phyloP scores from a whole-genome alignment of 345 rosid genomes.

The Lumnitzera racemosa region DNA sequence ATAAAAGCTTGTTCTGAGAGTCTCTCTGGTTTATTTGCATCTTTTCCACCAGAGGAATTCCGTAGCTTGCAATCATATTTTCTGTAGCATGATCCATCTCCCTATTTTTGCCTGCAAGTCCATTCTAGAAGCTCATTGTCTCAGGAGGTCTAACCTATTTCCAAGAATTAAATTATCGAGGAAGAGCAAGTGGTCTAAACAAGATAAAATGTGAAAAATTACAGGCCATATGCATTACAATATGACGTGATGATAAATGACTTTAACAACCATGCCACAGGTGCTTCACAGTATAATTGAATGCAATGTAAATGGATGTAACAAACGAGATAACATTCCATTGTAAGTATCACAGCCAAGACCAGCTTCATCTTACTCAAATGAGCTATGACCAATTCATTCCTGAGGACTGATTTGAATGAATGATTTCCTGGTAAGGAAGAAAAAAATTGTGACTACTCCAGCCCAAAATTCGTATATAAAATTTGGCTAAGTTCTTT shows the following conservation, averaged over 20 bases:
- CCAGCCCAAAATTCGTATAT: not conserved
- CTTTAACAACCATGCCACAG: too few species aligned
- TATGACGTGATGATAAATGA: too few species aligned
- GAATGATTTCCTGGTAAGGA: too few species aligned
- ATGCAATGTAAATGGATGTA: not conserved
- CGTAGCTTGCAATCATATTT: not conserved
- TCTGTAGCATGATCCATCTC: not conserved
- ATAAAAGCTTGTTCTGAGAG: conserved; percentile 4
- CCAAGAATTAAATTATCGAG: too few species aligned
- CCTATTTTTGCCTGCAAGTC: not conserved
- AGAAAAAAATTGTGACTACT: not conserved
- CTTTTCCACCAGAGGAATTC: not conserved
- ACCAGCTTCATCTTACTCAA: too few species aligned
- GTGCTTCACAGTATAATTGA: not conserved
- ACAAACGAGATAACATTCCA: too few species aligned
- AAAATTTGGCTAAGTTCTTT: too few species aligned
- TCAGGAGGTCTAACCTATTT: too few species aligned
- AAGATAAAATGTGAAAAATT: not conserved
- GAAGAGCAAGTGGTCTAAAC: not conserved
- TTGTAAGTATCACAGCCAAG: too few species aligned
- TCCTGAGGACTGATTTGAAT: too few species aligned
- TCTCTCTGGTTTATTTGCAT: not conserved
- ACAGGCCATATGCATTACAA: too few species aligned
- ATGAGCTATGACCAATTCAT: too few species aligned
- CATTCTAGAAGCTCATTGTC: not conserved